Evolutionary conservation across 768 basidiomycete species (phyloP).

Genomic region (Coprinopsis sp.): DNA sequence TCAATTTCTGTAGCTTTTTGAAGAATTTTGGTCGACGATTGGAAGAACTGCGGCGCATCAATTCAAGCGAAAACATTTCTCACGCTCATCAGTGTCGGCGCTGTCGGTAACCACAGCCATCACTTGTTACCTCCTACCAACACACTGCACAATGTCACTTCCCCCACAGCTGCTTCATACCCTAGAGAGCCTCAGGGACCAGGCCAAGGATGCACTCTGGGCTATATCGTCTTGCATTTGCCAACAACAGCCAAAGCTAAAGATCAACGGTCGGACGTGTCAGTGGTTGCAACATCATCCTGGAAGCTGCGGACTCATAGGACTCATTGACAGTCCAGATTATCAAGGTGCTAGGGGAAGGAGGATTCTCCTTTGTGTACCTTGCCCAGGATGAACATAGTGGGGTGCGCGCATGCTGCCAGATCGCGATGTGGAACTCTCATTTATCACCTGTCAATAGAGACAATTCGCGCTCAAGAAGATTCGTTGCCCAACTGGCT

Average conservation of each 20-base stretch:
- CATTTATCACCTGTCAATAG: constrained; percentile 27
- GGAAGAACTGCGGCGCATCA: too few relatives aligned
- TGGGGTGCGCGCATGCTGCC: constrained; percentile 52
- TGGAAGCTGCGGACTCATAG: neutral
- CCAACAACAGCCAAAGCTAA: constrained; percentile 78
- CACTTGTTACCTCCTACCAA: neutral
- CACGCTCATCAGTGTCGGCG: too few relatives aligned
- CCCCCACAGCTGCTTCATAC: constrained; percentile 39
- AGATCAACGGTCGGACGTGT: constrained; percentile 96
- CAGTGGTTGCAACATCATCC: constrained; percentile 23
- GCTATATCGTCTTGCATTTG: constrained; percentile 79
- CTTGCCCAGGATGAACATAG: constrained; percentile 82
- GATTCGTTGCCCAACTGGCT: constrained; percentile 86
- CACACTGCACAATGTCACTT: constrained; percentile 21
- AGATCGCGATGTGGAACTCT: neutral
- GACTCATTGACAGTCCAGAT: constrained; percentile 66
- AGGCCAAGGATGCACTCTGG: constrained; percentile 78
- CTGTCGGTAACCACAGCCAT: neutral
- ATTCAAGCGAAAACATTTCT: too few relatives aligned
- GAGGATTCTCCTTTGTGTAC: constrained; percentile 92
- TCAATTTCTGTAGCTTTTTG: too few relatives aligned
- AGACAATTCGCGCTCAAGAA: constrained; percentile 96
- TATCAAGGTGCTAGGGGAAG: constrained; percentile 90
- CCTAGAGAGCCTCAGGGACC: constrained; percentile 60
- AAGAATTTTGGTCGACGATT: too few relatives aligned